Evolutionary conservation across 371 early-diverging fungal species (phyloP).

Genomic region (Lichtheimia ornata): DNA sequence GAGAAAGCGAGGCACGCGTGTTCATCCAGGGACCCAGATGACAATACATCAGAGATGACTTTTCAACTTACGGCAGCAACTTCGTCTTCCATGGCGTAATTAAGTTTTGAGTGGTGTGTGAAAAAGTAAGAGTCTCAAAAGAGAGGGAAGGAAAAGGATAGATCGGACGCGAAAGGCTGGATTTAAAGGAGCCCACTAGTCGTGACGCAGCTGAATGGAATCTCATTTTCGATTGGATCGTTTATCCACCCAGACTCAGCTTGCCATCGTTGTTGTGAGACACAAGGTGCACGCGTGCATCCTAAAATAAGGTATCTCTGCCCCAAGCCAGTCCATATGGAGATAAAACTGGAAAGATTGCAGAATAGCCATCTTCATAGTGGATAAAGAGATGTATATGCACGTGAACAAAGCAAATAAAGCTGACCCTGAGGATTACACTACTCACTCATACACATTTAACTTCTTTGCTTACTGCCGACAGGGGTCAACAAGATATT

Average conservation of each 20-base stretch:
- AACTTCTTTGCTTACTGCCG: too few species aligned
- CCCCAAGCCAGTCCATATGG: too few species aligned
- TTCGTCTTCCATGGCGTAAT: conserved; percentile 74
- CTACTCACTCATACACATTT: too few species aligned
- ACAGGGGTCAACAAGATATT: too few species aligned
- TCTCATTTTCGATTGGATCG: conserved; percentile 14
- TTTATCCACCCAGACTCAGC: background rate
- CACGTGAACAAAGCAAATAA: too few species aligned
- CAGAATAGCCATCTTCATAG: too few species aligned
- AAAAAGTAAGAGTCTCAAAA: conserved; percentile 18
- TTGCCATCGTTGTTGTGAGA: background rate
- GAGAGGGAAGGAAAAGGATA: conserved; percentile 22
- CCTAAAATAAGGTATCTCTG: too few species aligned
- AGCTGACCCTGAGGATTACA: too few species aligned
- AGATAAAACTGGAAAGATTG: too few species aligned
- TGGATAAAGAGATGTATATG: too few species aligned
- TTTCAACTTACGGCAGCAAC: conserved; percentile 79
- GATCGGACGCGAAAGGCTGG: conserved; percentile 20
- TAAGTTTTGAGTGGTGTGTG: too few species aligned
- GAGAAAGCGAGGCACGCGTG: background rate
- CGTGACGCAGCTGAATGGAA: conserved; percentile 17
- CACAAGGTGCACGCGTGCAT: too few species aligned
- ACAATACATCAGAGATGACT: background rate
- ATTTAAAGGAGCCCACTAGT: conserved; percentile 14
- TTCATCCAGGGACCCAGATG: background rate